phyloP scores from a whole-genome alignment of 371 early-diverging fungal species.

The Mortierella sp. region DNA sequence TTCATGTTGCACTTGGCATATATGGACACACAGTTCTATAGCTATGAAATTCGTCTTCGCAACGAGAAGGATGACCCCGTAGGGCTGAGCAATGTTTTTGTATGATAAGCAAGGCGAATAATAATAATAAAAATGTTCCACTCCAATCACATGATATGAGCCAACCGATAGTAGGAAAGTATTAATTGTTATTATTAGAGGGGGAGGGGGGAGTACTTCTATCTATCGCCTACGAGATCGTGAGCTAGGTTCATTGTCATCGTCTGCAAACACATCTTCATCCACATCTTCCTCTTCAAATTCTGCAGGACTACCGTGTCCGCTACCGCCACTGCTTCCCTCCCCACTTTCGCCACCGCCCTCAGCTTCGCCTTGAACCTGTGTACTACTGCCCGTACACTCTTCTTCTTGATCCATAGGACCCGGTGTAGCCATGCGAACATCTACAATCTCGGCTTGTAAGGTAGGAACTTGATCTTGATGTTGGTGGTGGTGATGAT shows the following conservation, averaged over 20 bases:
- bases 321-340: constrained; percentile 20
- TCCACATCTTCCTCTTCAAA: constrained; percentile 19
- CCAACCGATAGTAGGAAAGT: too few species aligned
- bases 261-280: constrained; percentile 7
- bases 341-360: not conserved
- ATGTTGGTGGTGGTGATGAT: not conserved
- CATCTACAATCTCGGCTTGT: not conserved
- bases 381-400: not conserved
- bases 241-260: constrained; percentile 10
- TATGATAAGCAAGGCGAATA: constrained; percentile 1
- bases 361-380: not conserved
- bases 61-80: constrained; percentile 43
- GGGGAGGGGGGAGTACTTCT: too few species aligned
- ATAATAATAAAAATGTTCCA: not conserved
- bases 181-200: too few species aligned
- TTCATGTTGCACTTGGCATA: constrained; percentile 43
- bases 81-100: constrained; percentile 26
- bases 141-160: not conserved
- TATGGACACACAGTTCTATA: constrained; percentile 33
- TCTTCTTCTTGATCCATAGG: not conserved
- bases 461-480: not conserved
- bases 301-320: constrained; percentile 15
- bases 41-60: constrained; percentile 46
- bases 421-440: constrained; percentile 14
- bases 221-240: not conserved